Percentiles rank a stretch among this genome's conserved stretches.
Evolutionary conservation across 371 early-diverging fungal genomes (phyloP).

Genomic region (Chytridium lagenaria): DNA sequence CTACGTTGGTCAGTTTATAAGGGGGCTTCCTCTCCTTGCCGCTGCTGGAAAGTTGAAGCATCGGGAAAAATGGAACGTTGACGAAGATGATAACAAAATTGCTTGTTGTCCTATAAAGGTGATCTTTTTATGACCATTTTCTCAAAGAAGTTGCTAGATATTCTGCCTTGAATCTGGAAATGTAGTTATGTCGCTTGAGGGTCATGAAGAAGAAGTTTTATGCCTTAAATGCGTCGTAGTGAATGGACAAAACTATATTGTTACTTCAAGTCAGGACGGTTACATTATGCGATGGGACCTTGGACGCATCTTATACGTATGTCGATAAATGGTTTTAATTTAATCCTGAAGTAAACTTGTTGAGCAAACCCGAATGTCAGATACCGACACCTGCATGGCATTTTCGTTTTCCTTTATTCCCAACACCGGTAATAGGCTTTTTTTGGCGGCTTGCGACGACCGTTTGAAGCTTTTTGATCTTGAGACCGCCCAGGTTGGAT

Average conservation of each 20-base stretch:
- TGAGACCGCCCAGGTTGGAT: conserved; percentile 69
- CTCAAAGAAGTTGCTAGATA: conserved; percentile 50
- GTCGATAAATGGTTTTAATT: conserved; percentile 32
- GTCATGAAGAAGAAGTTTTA: conserved; percentile 87
- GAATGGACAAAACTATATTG: conserved; percentile 76
- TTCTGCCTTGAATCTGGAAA: conserved; percentile 77
- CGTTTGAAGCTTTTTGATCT: conserved; percentile 87
- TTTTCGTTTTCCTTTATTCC: conserved; percentile 93
- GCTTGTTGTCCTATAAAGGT: not conserved
- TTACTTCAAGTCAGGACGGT: conserved; percentile 93
- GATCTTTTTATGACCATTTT: not conserved
- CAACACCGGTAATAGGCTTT: conserved; percentile 88
- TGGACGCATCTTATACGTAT: conserved; percentile 70
- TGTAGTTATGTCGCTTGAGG: conserved; percentile 72
- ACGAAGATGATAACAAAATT: not conserved
- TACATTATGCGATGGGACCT: conserved; percentile 88
- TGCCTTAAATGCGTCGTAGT: conserved; percentile 77
- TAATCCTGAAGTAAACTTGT: not conserved
- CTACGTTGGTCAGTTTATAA: not conserved
- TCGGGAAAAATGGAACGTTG: not conserved
- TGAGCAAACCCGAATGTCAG: conserved; percentile 61
- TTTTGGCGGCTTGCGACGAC: conserved; percentile 87
- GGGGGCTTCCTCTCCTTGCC: not conserved
- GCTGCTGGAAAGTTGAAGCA: not conserved
- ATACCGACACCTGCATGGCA: conserved; percentile 91